Percentiles rank a stretch among this genome's conserved stretches.
Evolutionary conservation across 805 yeast genomes (phyloP).

Genomic region (Lachancea fermentati): DNA sequence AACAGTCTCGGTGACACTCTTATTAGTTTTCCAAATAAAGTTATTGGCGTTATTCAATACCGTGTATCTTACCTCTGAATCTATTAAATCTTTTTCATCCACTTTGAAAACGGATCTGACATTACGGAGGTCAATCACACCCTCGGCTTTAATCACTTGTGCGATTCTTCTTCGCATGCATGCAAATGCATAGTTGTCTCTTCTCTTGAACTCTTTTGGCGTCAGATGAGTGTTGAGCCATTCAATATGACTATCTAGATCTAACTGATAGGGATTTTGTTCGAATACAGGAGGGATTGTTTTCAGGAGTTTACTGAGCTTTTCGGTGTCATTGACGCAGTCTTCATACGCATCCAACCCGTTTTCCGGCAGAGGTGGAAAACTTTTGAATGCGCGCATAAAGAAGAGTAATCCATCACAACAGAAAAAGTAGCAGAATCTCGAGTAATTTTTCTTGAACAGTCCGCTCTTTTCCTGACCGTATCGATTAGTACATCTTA

Average conservation of each 20-base stretch:
- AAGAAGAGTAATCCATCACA: slow-evolving; percentile 57
- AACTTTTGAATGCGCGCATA: slow-evolving; percentile 46
- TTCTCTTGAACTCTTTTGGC: slow-evolving; percentile 37
- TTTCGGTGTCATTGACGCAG: slow-evolving; percentile 24
- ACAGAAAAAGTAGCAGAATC: slow-evolving; percentile 58
- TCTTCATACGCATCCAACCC: slow-evolving; percentile 21
- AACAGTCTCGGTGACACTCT: slow-evolving; percentile 23
- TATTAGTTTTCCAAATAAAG: slow-evolving; percentile 16
- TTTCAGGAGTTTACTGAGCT: slow-evolving; percentile 16
- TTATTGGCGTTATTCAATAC: slow-evolving; percentile 13
- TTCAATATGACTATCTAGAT: slow-evolving; percentile 44
- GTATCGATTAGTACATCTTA: slow-evolving; percentile 45
- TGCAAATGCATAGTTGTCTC: slow-evolving; percentile 55
- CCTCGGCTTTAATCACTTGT: slow-evolving; percentile 51
- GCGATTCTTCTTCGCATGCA: slow-evolving; percentile 60
- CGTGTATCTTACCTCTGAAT: slow-evolving; percentile 28
- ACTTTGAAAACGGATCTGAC: slow-evolving; percentile 38
- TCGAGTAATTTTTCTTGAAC: slow-evolving; percentile 40
- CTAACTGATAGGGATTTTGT: slow-evolving; percentile 51
- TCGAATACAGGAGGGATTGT: slow-evolving; percentile 37
- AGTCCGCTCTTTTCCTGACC: slow-evolving; percentile 37
- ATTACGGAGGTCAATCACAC: slow-evolving; percentile 53
- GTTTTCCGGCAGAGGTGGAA: slow-evolving; percentile 53
- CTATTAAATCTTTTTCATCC: slow-evolving; percentile 20
- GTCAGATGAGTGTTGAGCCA: slow-evolving; percentile 50